Evolutionary conservation across 768 basidiomycete genomes (phyloP), one percentile per base, ranked within the genome.

Genomic region (Hortiboletus campestris): DNA sequence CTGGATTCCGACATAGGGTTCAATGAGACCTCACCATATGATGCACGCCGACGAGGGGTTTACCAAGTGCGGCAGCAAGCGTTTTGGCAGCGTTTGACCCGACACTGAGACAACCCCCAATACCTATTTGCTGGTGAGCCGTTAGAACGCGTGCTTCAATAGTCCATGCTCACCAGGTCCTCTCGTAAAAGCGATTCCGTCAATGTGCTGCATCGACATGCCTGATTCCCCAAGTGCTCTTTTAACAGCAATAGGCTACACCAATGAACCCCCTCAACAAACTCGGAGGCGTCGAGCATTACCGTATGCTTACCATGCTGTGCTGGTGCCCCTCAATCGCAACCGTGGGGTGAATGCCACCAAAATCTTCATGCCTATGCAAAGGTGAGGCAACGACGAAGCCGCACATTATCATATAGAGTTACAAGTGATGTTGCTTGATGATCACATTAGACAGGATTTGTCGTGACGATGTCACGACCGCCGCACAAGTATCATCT

Each of bases 401-500:
- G 2, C 10, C 6, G 12, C 32, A 34, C 4, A 12, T 13, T 13
- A 34, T 13, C 32, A 13, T 13, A 13, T 13, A 13, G 32, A 34
- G 12, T 41, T 59, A 86, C 84, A 85, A 66, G 39, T 79, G 66
- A 57, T 90, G 80, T 66, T 98, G 95, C 66, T 89, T 91, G 38
- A 91, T 74, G 57, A 98, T 87, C 6, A 98, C 82, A 68, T 94
- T 96, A 3, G 92, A 86, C 50, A 90, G 83, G 39, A 98, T 78
- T 65, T 77, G 65, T 19, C 84, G 80, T 9, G 81, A 75, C 1
- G 87, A 89, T 19, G 83, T 81, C 35, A 99, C 88, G 47, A 98
- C 78, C 1, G 95, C 89, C 16, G 87, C 92, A 63, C 94, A 96
- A 1, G 94, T 91, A 67, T 98, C 97, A 70, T 99, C 96, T 14